Percentiles rank a stretch among this genome's conserved stretches.
These are phyloP conservation scores for Aphanomyces invadans DNA, from an alignment of 352 stramenopile genomes.

Conservation along the genomic window DNA sequence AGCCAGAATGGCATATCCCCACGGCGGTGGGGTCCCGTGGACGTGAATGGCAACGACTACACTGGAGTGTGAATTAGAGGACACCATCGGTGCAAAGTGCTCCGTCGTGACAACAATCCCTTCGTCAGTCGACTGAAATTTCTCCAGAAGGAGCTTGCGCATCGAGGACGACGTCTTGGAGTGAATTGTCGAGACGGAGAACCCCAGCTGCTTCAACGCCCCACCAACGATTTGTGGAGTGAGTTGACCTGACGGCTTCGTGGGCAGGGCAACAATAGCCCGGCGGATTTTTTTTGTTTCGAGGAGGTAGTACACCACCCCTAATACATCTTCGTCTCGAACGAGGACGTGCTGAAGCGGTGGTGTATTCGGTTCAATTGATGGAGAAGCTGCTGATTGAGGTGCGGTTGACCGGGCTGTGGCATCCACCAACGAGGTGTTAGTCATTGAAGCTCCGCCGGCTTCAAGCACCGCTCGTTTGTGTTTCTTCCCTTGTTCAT, in stretches of 20 bases:
- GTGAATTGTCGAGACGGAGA: constrained; percentile 57
- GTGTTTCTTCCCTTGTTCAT: constrained; percentile 24
- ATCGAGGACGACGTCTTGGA: constrained; percentile 56
- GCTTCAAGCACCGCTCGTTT: not conserved
- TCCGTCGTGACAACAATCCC: constrained; percentile 55
- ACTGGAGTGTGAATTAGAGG: constrained; percentile 27
- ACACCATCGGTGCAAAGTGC: constrained; percentile 33
- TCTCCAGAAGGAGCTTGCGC: constrained; percentile 44
- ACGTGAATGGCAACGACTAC: constrained; percentile 39
- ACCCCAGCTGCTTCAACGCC: constrained; percentile 47
- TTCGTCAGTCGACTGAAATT: constrained; percentile 30
- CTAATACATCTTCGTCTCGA: constrained; percentile 11
- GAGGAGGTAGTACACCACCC: constrained; percentile 8
- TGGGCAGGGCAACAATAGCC: constrained; percentile 42
- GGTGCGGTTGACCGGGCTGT: not conserved
- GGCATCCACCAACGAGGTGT: not conserved
- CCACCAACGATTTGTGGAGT: constrained; percentile 35
- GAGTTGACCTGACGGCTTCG: constrained; percentile 24
- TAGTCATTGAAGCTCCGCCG: not conserved
- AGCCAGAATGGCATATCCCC: constrained; percentile 25
- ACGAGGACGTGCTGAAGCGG: constrained; percentile 1
- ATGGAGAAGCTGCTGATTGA: no score
- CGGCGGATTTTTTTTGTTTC: not conserved
- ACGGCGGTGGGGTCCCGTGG: not conserved
- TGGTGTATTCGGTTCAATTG: not conserved